A percentile compares a stretch with the other conserved stretches of the same genome.
Evolutionary conservation across 768 basidiomycete genomes (phyloP).

Genomic region (Naganishia vaughanmartiniae): DNA sequence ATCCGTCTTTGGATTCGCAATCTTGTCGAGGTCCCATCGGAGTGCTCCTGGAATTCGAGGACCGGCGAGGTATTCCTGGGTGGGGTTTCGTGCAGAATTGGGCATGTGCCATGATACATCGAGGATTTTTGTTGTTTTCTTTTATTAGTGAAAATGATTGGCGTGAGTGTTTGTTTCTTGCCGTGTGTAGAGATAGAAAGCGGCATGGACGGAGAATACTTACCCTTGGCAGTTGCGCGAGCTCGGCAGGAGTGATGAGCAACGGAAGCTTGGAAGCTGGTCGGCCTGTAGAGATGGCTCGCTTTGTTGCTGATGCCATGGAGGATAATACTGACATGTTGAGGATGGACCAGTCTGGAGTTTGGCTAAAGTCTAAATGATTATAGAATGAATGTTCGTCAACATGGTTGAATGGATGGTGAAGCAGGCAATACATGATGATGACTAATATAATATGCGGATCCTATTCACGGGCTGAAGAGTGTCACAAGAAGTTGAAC

Average conservation of each 20-base stretch:
- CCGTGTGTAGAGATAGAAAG: not conserved
- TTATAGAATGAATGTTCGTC: too few relatives aligned
- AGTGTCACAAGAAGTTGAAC: too few relatives aligned
- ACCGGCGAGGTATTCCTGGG: constrained; percentile 65
- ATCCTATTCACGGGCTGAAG: too few relatives aligned
- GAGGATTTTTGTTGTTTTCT: constrained; percentile 45
- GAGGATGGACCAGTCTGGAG: not conserved
- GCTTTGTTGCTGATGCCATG: not conserved
- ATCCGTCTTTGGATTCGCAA: constrained; percentile 48
- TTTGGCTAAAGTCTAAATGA: too few relatives aligned
- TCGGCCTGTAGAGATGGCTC: not conserved
- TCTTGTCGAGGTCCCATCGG: constrained; percentile 76
- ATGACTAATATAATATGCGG: too few relatives aligned
- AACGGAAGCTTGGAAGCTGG: constrained; percentile 40
- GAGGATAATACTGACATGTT: constrained; percentile 1
- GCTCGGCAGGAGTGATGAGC: constrained; percentile 51
- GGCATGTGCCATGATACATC: constrained; percentile 97
- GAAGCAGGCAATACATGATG: too few relatives aligned
- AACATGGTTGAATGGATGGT: too few relatives aligned
- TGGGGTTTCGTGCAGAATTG: constrained; percentile 67
- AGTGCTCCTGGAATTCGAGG: constrained; percentile 67
- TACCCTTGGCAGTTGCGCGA: constrained; percentile 46
- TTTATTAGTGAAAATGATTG: not conserved
- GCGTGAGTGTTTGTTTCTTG: not conserved
- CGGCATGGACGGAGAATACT: constrained; percentile 15